Conservation (phyloP, 805 yeast species). For the Candida coleopterorum region DNA sequence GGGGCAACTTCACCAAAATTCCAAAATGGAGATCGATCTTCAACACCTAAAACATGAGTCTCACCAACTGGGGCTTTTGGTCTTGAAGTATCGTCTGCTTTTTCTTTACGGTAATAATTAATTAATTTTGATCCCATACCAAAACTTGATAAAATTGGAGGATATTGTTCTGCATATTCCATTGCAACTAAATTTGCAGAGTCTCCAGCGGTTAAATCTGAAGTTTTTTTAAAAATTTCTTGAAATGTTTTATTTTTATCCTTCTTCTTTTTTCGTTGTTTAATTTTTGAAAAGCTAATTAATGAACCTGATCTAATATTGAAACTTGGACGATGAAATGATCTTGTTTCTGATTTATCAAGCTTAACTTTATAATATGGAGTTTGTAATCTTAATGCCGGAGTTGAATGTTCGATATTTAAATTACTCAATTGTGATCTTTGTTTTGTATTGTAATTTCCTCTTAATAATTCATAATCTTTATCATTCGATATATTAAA, state of each 20-base stretch:
- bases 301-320: constrained; percentile 71
- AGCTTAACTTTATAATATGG: constrained; percentile 85
- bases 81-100: constrained; percentile 74
- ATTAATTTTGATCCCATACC: constrained; percentile 96
- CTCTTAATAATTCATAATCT: constrained; percentile 75
- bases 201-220: constrained; percentile 82
- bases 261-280: constrained; percentile 77
- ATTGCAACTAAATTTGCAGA: constrained; percentile 69
- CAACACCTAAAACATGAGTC: constrained; percentile 92
- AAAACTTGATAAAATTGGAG: constrained; percentile 74
- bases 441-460: constrained; percentile 85
- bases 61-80: constrained; percentile 91
- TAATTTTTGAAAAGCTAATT: constrained; percentile 70
- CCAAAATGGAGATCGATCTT: constrained; percentile 97
- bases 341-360: constrained; percentile 61
- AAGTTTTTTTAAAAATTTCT: constrained; percentile 65
- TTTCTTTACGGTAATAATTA: constrained; percentile 84
- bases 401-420: constrained; percentile 85
- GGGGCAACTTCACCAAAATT: constrained; percentile 95
- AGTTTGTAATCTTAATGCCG: constrained; percentile 80
- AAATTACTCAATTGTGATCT: constrained; percentile 90
- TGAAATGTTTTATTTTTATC: constrained; percentile 79
- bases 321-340: constrained; percentile 77
- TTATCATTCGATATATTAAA: constrained; percentile 87
- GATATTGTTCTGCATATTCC: constrained; percentile 90